Conservation (phyloP, 139 green algal species). For the Volvox africanus region DNA sequence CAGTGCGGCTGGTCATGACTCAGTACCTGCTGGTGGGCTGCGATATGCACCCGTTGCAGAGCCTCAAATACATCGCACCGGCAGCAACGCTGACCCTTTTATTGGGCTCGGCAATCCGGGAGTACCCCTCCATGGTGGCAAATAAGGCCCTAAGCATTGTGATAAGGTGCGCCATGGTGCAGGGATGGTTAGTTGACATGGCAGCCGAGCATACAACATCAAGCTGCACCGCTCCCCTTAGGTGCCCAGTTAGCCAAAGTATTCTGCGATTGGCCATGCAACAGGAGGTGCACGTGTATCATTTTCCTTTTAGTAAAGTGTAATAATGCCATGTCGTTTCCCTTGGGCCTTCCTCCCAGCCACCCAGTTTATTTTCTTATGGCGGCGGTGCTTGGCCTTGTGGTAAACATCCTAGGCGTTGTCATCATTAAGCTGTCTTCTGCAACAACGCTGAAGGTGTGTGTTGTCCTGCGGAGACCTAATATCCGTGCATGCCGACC, state of each 20-base stretch:
- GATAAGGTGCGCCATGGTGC: neutral
- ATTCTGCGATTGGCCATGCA: too few relatives aligned
- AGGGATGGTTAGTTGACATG: neutral
- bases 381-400: slow-evolving; percentile 45
- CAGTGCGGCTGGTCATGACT: slow-evolving; percentile 51
- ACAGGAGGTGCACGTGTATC: too few relatives aligned
- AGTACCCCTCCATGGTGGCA: slow-evolving; percentile 44
- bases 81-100: slow-evolving; percentile 44
- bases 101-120: neutral
- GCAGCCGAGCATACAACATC: too few relatives aligned
- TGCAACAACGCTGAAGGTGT: slow-evolving; percentile 52
- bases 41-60: slow-evolving; percentile 55
- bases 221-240: too few relatives aligned
- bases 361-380: slow-evolving; percentile 37
- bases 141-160: slow-evolving; percentile 25
- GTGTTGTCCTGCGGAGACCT: neutral
- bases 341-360: neutral
- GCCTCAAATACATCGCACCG: slow-evolving; percentile 54
- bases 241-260: too few relatives aligned
- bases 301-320: too few relatives aligned
- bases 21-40: slow-evolving; percentile 54
- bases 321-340: too few relatives aligned
- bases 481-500: too few relatives aligned
- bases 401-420: slow-evolving; percentile 50
- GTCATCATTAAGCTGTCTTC: slow-evolving; percentile 53